Conservation (phyloP, 169 alveolate genomes). For the Eimeria mitis region DNA sequence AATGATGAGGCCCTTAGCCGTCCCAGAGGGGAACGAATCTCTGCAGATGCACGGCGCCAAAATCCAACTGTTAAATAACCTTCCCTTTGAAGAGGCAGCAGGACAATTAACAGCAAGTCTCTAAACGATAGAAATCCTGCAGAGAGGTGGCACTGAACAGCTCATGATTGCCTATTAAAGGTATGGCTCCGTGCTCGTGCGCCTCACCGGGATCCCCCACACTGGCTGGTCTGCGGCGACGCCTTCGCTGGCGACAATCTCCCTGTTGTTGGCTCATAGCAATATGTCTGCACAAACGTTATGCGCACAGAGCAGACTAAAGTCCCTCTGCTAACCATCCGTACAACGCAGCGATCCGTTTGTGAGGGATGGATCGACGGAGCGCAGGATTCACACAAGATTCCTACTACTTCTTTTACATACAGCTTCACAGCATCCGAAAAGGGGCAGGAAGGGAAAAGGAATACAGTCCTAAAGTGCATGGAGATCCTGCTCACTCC, state of each 20-base stretch:
- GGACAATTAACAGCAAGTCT: neutral
- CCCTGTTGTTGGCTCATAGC: constrained; percentile 38
- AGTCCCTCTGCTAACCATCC: neutral
- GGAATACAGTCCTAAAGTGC: neutral
- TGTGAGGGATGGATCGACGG: neutral
- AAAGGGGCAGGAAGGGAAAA: neutral
- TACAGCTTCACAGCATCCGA: neutral
- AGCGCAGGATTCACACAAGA: no score
- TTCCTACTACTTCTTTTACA: neutral
- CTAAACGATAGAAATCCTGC: no score
- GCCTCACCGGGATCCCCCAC: constrained; percentile 32
- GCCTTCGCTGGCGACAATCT: constrained; percentile 9
- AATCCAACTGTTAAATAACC: neutral
- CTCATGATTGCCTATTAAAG: neutral
- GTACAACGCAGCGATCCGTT: neutral
- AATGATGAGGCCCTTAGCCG: constrained; percentile 1
- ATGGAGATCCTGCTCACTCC: constrained; percentile 13
- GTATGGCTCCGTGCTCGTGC: neutral
- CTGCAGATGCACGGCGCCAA: neutral
- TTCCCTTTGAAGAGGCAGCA: neutral
- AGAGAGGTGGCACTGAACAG: neutral
- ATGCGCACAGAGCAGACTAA: neutral
- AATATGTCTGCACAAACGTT: constrained; percentile 1
- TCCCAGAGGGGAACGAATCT: neutral
- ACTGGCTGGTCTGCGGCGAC: neutral